Evolutionary conservation across 2,329 filamentous ascomycete genomes (phyloP).

Genomic region (Didymella pinodella): DNA sequence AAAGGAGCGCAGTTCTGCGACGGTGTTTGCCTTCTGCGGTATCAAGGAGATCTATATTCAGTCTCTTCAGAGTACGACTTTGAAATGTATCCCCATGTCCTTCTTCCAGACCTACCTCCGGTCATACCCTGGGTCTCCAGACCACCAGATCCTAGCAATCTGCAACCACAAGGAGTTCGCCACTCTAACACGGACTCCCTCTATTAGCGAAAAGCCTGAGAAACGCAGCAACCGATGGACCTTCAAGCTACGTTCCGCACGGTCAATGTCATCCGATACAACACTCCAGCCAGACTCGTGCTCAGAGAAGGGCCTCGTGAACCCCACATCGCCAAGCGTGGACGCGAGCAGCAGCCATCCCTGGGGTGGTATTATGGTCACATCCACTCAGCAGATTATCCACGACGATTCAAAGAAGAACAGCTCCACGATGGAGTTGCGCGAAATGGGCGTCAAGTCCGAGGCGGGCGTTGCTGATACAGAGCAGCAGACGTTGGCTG

Average conservation of each 20-base stretch:
- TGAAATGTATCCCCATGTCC: slow-evolving; percentile 52
- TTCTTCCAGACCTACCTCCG: slow-evolving; percentile 57
- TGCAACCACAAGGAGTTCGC: slow-evolving; percentile 58
- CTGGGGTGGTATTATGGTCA: slow-evolving; percentile 52
- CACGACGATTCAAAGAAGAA: slow-evolving; percentile 39
- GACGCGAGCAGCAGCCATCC: slow-evolving; percentile 26
- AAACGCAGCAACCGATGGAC: slow-evolving; percentile 28
- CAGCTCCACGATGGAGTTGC: slow-evolving; percentile 38
- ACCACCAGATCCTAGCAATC: slow-evolving; percentile 55
- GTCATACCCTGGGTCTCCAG: slow-evolving; percentile 55
- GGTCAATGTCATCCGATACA: slow-evolving; percentile 19
- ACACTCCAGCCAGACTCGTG: slow-evolving; percentile 36
- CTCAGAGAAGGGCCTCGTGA: slow-evolving; percentile 44
- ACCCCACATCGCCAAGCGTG: slow-evolving; percentile 13
- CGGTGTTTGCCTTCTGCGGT: slow-evolving; percentile 56
- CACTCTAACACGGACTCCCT: slow-evolving; percentile 38
- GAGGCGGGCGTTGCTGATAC: slow-evolving; percentile 46
- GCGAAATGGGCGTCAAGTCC: slow-evolving; percentile 44
- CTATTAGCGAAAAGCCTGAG: slow-evolving; percentile 17
- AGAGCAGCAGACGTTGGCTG: slow-evolving; percentile 54
- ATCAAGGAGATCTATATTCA: slow-evolving; percentile 54
- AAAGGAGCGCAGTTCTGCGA: slow-evolving; percentile 43
- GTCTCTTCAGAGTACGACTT: slow-evolving; percentile 36
- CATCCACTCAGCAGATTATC: slow-evolving; percentile 46
- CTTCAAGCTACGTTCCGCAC: slow-evolving; percentile 22